Evolutionary conservation across 108 stramenopile species (phyloP).

Genomic region (Skeletonema grethae): DNA sequence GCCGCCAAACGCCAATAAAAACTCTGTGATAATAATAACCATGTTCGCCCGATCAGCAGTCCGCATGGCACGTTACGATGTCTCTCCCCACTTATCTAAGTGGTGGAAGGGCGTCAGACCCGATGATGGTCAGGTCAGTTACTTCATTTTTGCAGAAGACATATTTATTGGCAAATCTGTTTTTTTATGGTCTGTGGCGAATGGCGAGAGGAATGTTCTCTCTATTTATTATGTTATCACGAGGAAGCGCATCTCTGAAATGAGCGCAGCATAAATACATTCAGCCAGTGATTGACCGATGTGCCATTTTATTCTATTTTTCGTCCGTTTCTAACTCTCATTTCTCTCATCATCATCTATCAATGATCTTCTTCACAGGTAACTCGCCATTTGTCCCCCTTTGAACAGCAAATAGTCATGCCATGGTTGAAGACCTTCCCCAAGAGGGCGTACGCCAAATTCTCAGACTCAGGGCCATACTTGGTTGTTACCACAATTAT

Average conservation of each 20-base stretch:
- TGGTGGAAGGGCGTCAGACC: slow-evolving; percentile 80
- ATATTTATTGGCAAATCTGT: slow-evolving; percentile 6
- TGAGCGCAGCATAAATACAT: neutral
- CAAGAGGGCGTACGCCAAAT: slow-evolving; percentile 63
- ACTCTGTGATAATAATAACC: neutral
- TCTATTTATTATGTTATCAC: neutral
- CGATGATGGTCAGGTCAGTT: slow-evolving; percentile 77
- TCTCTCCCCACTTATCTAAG: slow-evolving; percentile 68
- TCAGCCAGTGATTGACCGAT: neutral
- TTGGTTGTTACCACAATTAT: slow-evolving; percentile 37
- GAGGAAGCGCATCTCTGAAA: neutral
- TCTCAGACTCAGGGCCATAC: slow-evolving; percentile 50
- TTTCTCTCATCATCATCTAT: slow-evolving; percentile 4
- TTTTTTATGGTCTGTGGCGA: slow-evolving; percentile 20
- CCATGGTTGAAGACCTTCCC: slow-evolving; percentile 85
- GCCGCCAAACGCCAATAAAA: too few species aligned
- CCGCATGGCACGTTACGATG: slow-evolving; percentile 58
- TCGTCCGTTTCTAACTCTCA: neutral
- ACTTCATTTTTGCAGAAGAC: neutral
- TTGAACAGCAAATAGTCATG: slow-evolving; percentile 70
- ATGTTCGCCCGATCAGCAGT: slow-evolving; percentile 22
- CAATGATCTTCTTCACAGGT: slow-evolving; percentile 46
- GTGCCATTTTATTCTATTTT: neutral
- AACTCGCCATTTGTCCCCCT: slow-evolving; percentile 78
- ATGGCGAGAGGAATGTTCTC: neutral